Conservation (phyloP, 192 early-diverging fungal genomes). For the Obelidium mucronatum region DNA sequence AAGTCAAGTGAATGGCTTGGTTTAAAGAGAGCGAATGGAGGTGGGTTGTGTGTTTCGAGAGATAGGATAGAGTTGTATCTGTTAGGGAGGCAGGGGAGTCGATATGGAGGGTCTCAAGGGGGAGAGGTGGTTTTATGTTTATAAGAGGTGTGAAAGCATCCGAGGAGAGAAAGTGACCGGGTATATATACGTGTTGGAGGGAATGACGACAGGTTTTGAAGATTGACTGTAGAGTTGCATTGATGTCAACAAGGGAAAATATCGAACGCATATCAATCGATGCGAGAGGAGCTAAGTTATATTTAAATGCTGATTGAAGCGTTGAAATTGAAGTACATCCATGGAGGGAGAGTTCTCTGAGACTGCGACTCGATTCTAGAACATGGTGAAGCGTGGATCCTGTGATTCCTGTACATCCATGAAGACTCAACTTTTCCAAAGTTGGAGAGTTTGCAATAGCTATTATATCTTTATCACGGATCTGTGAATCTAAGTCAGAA, state of each 20-base stretch:
- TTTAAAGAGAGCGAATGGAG: background rate
- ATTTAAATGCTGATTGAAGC: constrained; percentile 13
- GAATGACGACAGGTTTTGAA: constrained; percentile 6
- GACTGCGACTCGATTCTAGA: background rate
- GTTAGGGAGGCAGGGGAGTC: constrained; percentile 14
- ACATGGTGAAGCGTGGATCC: constrained; percentile 9
- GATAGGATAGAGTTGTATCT: constrained; percentile 19
- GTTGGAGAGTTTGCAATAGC: background rate
- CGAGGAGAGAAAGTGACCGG: constrained; percentile 19
- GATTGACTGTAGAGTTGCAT: constrained; percentile 11
- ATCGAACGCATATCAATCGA: constrained; percentile 31
- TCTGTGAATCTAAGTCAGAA: background rate
- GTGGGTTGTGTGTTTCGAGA: constrained; percentile 2
- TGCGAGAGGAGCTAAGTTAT: background rate
- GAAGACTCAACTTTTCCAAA: constrained; percentile 1
- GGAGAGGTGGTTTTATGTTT: constrained; percentile 1
- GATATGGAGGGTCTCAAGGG: background rate
- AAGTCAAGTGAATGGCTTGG: background rate
- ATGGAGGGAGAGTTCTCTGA: background rate
- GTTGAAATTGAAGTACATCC: constrained; percentile 21
- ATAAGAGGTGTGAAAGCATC: constrained; percentile 3
- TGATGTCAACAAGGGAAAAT: constrained; percentile 33
- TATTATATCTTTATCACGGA: constrained; percentile 10
- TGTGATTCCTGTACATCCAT: constrained; percentile 7
- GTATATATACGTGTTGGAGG: constrained; percentile 24